Percentiles rank a stretch among this genome's conserved stretches.
Evolutionary conservation across 139 green algal species (phyloP).

Genomic region (Parachlorella kessleri): DNA sequence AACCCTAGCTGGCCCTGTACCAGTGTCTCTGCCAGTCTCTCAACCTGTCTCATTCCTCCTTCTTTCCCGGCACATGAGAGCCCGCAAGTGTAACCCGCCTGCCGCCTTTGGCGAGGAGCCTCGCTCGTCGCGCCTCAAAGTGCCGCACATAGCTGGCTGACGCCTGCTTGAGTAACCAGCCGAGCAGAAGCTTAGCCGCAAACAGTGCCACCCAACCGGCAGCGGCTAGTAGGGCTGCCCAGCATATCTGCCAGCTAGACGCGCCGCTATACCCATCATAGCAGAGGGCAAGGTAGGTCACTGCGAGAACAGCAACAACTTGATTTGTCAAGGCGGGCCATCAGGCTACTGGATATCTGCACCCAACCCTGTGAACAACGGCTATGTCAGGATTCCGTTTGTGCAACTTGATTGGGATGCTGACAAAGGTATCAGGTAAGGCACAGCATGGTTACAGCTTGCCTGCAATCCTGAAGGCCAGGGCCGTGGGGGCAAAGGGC

Average conservation of each 20-base stretch:
- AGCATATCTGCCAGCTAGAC: not conserved
- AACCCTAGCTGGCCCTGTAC: too few relatives aligned
- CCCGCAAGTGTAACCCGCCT: too few relatives aligned
- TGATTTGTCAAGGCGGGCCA: too few relatives aligned
- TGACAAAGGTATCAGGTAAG: not conserved
- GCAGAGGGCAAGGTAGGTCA: slow-evolving; percentile 3
- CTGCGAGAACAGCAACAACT: too few relatives aligned
- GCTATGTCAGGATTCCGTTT: too few relatives aligned
- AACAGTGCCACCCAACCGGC: slow-evolving; percentile 15
- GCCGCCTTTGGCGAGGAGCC: too few relatives aligned
- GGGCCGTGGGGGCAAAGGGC: slow-evolving; percentile 67
- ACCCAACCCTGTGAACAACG: too few relatives aligned
- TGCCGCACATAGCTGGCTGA: slow-evolving; percentile 13
- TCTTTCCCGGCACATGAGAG: too few relatives aligned
- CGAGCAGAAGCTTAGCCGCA: slow-evolving; percentile 23
- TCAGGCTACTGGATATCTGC: too few relatives aligned
- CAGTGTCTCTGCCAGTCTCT: too few relatives aligned
- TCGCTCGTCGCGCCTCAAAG: slow-evolving; percentile 20
- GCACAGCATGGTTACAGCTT: not conserved
- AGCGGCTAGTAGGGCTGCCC: not conserved
- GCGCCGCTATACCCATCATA: not conserved
- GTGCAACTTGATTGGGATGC: not conserved
- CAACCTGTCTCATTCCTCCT: too few relatives aligned
- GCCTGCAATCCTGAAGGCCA: slow-evolving; percentile 64
- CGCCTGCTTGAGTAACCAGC: slow-evolving; percentile 17